Base-by-base conservation (phyloP, 441 rosid genomes). In the Theobroma grandiflorum region DNA sequence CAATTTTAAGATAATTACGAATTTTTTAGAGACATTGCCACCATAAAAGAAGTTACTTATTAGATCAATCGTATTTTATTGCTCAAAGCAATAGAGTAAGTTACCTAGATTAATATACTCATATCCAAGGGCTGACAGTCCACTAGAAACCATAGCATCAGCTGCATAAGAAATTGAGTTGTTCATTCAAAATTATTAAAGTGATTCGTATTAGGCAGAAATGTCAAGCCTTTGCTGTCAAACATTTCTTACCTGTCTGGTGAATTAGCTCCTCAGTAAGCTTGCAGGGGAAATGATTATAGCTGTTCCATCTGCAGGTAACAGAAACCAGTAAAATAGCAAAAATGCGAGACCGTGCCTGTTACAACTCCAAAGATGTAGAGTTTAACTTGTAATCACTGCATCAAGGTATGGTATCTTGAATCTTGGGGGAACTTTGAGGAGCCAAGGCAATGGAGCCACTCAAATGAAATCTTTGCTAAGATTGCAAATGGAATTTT, bases 101-200 rank as follows among this genome's bases (percentile, higher is more conserved):
- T 58, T 7, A 89, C 92, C 89, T 67, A 89, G 75, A 50, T 87
- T 88, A 47, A 89, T 81, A 67, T 91, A 88, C 58, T 79, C 74
- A 71, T 89, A 91, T 40, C 94, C 94, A 4, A 80, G 76, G 1
- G 84, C 83, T 15, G 89, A 82, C 55, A 91, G 81, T 20, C 94
- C 92, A 4, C 88, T 74, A 20, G 94, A 88, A 40, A 89, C 87
- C 79, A 89, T 82, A 0, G 93, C 90, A 85, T 91, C 90, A 37
- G 88, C 91, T 91, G 85, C 22, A 37, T 31, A n/a, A 14, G 16
- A 66, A 59, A 59, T 22, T 22, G 63, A 70, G 10, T 20, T 20
- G 8, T 22, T 61, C 64, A 67, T 35, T n/a, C 33, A 16, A 37
- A 5, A 18, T 12, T 42, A 8, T 55, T 7, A n/a, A 55, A 55